Percentiles rank a stretch among this genome's conserved stretches.
Evolutionary conservation across 768 basidiomycete species (phyloP).

Genomic region (Leccinum incarnatum): DNA sequence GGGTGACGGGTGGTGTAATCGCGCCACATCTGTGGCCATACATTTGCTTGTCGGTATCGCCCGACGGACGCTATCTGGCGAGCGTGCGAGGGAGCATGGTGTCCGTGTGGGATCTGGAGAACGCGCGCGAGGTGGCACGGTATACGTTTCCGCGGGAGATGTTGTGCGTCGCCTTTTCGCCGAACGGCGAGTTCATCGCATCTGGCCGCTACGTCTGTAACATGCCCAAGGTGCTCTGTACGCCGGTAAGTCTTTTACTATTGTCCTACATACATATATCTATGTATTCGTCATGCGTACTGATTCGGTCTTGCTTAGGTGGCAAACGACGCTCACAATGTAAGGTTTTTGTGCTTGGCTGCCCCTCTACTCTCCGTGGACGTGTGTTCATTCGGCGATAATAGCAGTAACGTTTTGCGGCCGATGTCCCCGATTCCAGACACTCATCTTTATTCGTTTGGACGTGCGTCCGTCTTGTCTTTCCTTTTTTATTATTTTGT

Average conservation of each 20-base stretch:
- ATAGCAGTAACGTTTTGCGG: neutral
- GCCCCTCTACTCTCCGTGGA: neutral
- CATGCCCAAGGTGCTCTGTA: constrained; percentile 8
- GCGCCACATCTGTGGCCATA: constrained; percentile 21
- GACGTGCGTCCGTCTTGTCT: constrained; percentile 3
- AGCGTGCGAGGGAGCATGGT: constrained; percentile 21
- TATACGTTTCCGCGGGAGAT: constrained; percentile 24
- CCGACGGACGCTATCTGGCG: constrained; percentile 14
- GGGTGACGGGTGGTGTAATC: neutral
- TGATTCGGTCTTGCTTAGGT: constrained; percentile 8
- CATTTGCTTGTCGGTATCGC: constrained; percentile 24
- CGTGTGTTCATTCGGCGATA: neutral
- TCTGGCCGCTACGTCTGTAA: constrained; percentile 17
- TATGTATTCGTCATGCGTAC: neutral
- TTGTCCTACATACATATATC: neutral
- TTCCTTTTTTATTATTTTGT: neutral
- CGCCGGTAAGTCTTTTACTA: constrained; percentile 5
- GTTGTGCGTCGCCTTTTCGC: constrained; percentile 23
- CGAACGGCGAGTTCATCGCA: constrained; percentile 19
- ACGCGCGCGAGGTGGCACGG: constrained; percentile 12
- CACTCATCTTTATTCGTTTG: neutral
- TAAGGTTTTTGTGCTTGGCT: neutral
- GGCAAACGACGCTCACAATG: constrained; percentile 3
- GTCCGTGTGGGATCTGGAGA: constrained; percentile 19
- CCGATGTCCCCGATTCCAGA: neutral